Base-by-base conservation (phyloP, 1,284 basidiomycete species). In the Bondarzewia mesenterica region DNA sequence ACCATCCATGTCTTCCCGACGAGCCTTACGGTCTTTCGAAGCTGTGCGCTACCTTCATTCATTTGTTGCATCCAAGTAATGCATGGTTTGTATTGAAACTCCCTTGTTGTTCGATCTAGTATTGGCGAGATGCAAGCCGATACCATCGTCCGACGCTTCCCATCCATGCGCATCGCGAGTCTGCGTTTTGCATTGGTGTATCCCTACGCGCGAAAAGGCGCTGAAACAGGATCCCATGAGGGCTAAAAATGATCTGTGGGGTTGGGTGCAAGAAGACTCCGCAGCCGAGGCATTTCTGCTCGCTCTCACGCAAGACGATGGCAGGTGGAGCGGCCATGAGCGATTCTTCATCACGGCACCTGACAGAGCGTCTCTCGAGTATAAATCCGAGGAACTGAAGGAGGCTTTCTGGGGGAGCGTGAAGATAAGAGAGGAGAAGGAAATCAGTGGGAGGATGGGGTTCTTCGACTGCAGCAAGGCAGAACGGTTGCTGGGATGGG, bases 1-100 rank as follows among this genome's bases (percentile, higher is more conserved):
- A 69, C 29, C 84, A 89, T 59, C 78, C 81, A 1, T 76, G 74
- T 51, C 68, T 74, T 35, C 82, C 85, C 2, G 84, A 89, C 55
- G 85, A 88, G 57, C 82, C 83, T 0, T 89, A 89, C 56, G 84
- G 82, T 2, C 68, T 87, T 20, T 85, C 82, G 48, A 88, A 88
- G 70, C 52, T 84, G 83, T 86, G 60, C 56, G 73, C 58, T 14
- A 36, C n/a, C 27, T 42, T 15, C 3, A 26, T 3, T 15, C 42
- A 20, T 3, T 20, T 22, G n/a, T n/a, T n/a, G n/a, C n/a, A n/a
- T n/a, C 25, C 14, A n/a, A 10, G 10, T 5, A 12, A 10, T 4
- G n/a, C 20, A 10, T 22, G 38, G 20, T 40, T 10, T 40, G 10
- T 5, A 18, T 18, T 10, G 49, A n/a, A 18, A 10, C 18, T n/a